phyloP scores from a whole-genome alignment of 164 flowering plant genomes.

The Kalanchoe fedtschenkoi region DNA sequence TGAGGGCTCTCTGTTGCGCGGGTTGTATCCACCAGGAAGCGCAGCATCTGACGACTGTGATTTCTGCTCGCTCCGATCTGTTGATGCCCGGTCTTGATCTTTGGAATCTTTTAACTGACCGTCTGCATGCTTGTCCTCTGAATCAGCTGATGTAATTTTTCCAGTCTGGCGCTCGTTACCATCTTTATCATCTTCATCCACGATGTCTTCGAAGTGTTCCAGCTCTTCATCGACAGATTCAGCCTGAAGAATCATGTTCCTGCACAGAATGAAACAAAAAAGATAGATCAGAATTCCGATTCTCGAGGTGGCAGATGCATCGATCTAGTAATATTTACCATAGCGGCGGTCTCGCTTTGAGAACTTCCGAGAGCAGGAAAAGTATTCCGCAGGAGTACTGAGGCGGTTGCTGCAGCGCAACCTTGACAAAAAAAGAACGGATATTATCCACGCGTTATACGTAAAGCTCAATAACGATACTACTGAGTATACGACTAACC shows the following conservation, averaged over 20 bases:
- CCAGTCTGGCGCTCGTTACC: conserved; percentile 18
- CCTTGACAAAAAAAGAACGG: conserved; percentile 27
- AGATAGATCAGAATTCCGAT: not conserved
- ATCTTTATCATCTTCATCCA: conserved; percentile 40
- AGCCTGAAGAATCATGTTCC: conserved; percentile 78
- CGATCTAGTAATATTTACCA: conserved; percentile 33
- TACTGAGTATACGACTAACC: conserved; percentile 22
- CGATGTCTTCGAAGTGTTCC: conserved; percentile 84
- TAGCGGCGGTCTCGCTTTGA: conserved; percentile 85
- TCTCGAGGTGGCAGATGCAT: not conserved
- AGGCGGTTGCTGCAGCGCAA: conserved; percentile 93
- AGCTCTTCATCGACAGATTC: conserved; percentile 84
- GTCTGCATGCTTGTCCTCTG: conserved; percentile 23
- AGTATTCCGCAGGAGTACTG: conserved; percentile 91
- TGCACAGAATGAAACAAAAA: conserved; percentile 12
- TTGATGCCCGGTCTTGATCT: conserved; percentile 11
- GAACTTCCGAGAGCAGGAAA: conserved; percentile 88
- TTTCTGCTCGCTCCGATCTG: conserved; percentile 14
- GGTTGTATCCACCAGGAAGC: conserved; percentile 76
- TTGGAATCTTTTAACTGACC: not conserved
- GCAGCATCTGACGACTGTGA: conserved; percentile 12
- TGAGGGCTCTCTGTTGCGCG: conserved; percentile 82
- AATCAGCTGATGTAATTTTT: conserved; percentile 32
- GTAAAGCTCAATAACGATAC: not conserved
- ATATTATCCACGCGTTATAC: not conserved